Conservation (phyloP, 371 early-diverging fungal species). For the Aphelidium insulamus region DNA sequence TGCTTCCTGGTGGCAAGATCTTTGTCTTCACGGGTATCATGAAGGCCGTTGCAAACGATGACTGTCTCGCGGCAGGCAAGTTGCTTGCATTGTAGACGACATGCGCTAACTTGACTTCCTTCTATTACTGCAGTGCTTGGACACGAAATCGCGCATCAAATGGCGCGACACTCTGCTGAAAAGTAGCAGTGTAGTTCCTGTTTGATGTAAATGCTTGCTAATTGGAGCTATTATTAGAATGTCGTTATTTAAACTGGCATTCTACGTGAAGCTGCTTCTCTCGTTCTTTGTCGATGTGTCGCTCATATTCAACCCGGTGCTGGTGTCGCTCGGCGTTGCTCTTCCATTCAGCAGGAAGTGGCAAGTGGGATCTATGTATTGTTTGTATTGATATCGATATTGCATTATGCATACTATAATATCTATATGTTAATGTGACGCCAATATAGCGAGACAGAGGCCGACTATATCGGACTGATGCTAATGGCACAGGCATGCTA, state of each 20-base stretch:
- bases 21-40: constrained; percentile 81
- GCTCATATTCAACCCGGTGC: constrained; percentile 19
- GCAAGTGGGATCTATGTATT: not conserved
- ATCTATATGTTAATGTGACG: not conserved
- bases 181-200: constrained; percentile 10
- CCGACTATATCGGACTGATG: constrained; percentile 64
- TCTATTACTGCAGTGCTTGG: constrained; percentile 77
- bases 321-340: constrained; percentile 30
- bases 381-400: not conserved
- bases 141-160: constrained; percentile 70
- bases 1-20: constrained; percentile 76
- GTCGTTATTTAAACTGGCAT: not conserved
- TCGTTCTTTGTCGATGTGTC: constrained; percentile 22
- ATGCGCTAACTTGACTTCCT: too few species aligned
- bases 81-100: too few species aligned
- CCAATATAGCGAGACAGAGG: constrained; percentile 47
- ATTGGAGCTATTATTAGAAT: not conserved
- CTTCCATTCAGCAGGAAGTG: constrained; percentile 70
- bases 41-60: too few species aligned
- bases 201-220: not conserved
- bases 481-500: constrained; percentile 85
- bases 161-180: constrained; percentile 59
- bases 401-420: not conserved
- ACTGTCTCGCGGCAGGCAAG: too few species aligned
- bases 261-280: constrained; percentile 11